phyloP scores from a whole-genome alignment of 1,284 basidiomycete genomes.

The Athelia sp. region DNA sequence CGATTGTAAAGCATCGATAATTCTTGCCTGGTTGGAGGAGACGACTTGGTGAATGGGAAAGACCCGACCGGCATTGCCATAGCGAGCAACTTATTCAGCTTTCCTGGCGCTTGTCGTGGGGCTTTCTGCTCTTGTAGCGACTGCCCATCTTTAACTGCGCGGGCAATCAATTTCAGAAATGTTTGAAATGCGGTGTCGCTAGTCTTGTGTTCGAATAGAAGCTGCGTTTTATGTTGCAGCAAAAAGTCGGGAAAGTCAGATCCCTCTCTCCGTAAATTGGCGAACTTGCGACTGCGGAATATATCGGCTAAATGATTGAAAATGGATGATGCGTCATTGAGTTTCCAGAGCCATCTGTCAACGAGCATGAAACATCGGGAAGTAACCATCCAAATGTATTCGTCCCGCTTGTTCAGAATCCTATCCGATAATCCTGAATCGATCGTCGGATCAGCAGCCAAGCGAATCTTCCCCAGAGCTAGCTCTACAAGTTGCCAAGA shows the following conservation, averaged over 20 bases:
- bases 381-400: slow-evolving; percentile 72
- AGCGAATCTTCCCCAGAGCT: slow-evolving; percentile 57
- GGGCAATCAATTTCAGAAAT: slow-evolving; percentile 75
- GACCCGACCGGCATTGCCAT: slow-evolving; percentile 73
- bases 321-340: slow-evolving; percentile 55
- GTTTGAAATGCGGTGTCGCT: slow-evolving; percentile 75
- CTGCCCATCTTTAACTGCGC: slow-evolving; percentile 37
- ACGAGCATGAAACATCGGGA: slow-evolving; percentile 72
- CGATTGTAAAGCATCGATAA: slow-evolving; percentile 87
- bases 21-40: slow-evolving; percentile 50
- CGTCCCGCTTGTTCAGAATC: slow-evolving; percentile 60
- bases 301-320: slow-evolving; percentile 70
- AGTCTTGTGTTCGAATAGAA: slow-evolving; percentile 47
- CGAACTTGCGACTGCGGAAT: slow-evolving; percentile 78
- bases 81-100: slow-evolving; percentile 73
- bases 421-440: slow-evolving; percentile 35
- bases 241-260: slow-evolving; percentile 81
- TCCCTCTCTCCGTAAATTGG: slow-evolving; percentile 71
- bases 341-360: slow-evolving; percentile 71
- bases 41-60: slow-evolving; percentile 57
- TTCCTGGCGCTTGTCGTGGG: slow-evolving; percentile 36
- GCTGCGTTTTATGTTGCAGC: slow-evolving; percentile 49
- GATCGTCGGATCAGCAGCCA: slow-evolving; percentile 46
- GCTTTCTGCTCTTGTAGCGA: slow-evolving; percentile 20
- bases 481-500: slow-evolving; percentile 65